Percentiles rank a stretch among this genome's conserved stretches.
Evolutionary conservation across 2,329 filamentous ascomycete species (phyloP).

Genomic region (Penicillium griseofulvum): DNA sequence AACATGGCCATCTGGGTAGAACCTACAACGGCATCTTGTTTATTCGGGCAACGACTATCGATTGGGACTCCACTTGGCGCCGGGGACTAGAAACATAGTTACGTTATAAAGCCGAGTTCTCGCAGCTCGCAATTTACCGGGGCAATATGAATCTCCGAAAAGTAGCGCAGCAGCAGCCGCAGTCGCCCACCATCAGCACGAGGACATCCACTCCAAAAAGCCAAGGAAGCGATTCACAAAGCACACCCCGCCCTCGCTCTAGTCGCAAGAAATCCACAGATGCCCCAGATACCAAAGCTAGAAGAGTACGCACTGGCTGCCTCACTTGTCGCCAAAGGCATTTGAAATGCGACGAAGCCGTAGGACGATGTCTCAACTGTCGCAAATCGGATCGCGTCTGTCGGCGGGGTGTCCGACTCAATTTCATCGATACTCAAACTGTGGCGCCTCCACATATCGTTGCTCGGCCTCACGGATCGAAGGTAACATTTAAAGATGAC

Average conservation of each 20-base stretch:
- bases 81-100: conserved; percentile 17
- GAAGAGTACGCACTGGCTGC: conserved; percentile 83
- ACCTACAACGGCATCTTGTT: conserved; percentile 13
- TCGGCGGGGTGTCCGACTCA: conserved; percentile 80
- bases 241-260: conserved; percentile 12
- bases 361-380: conserved; percentile 71
- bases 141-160: conserved; percentile 21
- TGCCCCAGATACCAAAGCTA: conserved; percentile 60
- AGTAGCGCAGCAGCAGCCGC: conserved; percentile 13
- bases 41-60: conserved; percentile 14
- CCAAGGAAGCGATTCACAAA: conserved; percentile 18
- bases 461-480: conserved; percentile 62
- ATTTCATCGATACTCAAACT: conserved; percentile 83
- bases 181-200: conserved; percentile 8
- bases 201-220: conserved; percentile 16
- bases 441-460: conserved; percentile 63
- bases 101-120: neutral
- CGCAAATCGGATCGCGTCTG: conserved; percentile 82
- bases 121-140: neutral
- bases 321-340: conserved; percentile 86
- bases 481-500: conserved; percentile 80
- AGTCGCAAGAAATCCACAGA: conserved; percentile 25
- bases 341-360: conserved; percentile 82
- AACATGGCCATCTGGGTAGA: conserved; percentile 25
- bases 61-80: conserved; percentile 13